These are phyloP conservation scores for Carex scoparia DNA, from an alignment of 176 grass and related monocot genomes.

Conservation along the genomic window DNA sequence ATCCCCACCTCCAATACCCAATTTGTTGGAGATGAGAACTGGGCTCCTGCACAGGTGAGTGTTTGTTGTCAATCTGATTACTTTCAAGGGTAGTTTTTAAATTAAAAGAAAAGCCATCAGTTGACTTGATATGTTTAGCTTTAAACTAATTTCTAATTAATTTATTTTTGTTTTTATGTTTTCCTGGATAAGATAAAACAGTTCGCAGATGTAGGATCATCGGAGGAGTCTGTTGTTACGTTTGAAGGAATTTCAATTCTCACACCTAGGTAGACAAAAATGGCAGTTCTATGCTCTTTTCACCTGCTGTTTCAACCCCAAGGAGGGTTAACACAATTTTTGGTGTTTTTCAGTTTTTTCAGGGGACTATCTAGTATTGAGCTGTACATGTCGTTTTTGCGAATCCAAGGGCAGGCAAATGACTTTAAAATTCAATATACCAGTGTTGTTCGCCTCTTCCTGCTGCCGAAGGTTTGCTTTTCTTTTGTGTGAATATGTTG, in stretches of 20 bases:
- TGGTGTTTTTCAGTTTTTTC: background rate
- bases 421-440: conserved; percentile 99
- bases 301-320: background rate
- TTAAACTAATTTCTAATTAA: background rate
- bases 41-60: conserved; percentile 69
- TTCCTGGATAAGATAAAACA: conserved; percentile 52
- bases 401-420: conserved; percentile 87
- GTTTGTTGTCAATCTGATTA: conserved; percentile 4
- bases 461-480: conserved; percentile 74
- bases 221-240: conserved; percentile 70
- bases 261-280: conserved; percentile 64
- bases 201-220: conserved; percentile 63
- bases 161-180: conserved; percentile 51
- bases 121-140: background rate
- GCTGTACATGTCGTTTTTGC: conserved; percentile 77
- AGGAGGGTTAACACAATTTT: conserved; percentile 3
- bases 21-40: conserved; percentile 73
- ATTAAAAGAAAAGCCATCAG: background rate
- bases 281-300: background rate
- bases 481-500: conserved; percentile 15
- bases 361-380: conserved; percentile 91
- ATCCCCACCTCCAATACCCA: conserved; percentile 69
- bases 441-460: conserved; percentile 86
- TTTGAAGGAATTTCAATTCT: conserved; percentile 97
- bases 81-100: background rate